Conservation (phyloP, 2,329 filamentous ascomycete genomes). For the Neocucurbitaria cava region DNA sequence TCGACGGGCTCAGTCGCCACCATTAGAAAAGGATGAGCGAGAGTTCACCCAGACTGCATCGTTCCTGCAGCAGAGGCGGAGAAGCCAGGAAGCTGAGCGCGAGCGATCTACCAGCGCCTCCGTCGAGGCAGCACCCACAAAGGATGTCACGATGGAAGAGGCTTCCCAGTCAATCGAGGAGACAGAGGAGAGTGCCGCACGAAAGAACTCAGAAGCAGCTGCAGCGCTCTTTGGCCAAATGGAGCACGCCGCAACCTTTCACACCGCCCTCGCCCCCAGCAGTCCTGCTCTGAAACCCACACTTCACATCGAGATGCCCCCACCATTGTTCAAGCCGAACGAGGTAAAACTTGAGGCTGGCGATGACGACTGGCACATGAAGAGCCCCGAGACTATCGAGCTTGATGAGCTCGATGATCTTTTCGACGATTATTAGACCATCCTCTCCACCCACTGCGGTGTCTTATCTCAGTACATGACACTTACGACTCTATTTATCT, state of each 20-base stretch:
- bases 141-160: slow-evolving; percentile 47
- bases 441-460: slow-evolving; percentile 7
- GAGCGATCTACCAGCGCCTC: slow-evolving; percentile 49
- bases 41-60: slow-evolving; percentile 97
- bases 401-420: slow-evolving; percentile 92
- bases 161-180: slow-evolving; percentile 50
- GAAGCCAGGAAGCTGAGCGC: slow-evolving; percentile 51
- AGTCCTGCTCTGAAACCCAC: slow-evolving; percentile 56
- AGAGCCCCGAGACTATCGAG: slow-evolving; percentile 86
- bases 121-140: slow-evolving; percentile 41
- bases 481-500: slow-evolving; percentile 41
- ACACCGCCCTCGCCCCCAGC: slow-evolving; percentile 47
- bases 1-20: slow-evolving; percentile 80
- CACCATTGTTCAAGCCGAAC: slow-evolving; percentile 39
- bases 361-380: slow-evolving; percentile 52
- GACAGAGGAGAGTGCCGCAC: slow-evolving; percentile 57
- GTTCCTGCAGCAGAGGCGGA: slow-evolving; percentile 70
- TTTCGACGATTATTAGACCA: slow-evolving; percentile 72
- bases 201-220: slow-evolving; percentile 58
- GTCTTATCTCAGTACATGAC: slow-evolving; percentile 26
- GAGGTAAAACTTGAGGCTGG: slow-evolving; percentile 41
- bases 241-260: slow-evolving; percentile 47
- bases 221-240: slow-evolving; percentile 58
- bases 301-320: slow-evolving; percentile 42
- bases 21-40: slow-evolving; percentile 90